These are phyloP conservation scores for Beauveria sp. DNA, from an alignment of 2,329 filamentous ascomycete genomes.

Conservation along the genomic window DNA sequence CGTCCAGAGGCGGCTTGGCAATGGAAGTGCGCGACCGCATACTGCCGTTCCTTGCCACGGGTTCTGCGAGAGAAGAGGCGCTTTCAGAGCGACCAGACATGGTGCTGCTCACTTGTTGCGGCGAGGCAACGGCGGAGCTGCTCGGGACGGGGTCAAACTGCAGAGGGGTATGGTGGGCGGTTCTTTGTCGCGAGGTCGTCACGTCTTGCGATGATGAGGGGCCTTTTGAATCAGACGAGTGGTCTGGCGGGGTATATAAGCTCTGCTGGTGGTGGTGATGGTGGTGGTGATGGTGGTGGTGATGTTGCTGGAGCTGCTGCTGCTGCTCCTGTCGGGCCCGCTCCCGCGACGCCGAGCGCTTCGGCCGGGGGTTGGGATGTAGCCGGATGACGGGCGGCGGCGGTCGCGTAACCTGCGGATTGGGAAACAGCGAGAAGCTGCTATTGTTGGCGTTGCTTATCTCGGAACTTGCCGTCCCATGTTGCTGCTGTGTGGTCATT, in stretches of 20 bases:
- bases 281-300: neutral
- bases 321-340: slow-evolving; percentile 13
- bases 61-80: slow-evolving; percentile 43
- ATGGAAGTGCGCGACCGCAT: slow-evolving; percentile 48
- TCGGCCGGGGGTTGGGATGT: slow-evolving; percentile 35
- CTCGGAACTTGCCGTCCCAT: neutral
- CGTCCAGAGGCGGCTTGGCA: slow-evolving; percentile 43
- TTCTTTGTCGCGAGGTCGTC: slow-evolving; percentile 21
- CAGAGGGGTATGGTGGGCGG: slow-evolving; percentile 21
- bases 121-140: slow-evolving; percentile 17
- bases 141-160: slow-evolving; percentile 13
- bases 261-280: neutral
- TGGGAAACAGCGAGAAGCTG: slow-evolving; percentile 52
- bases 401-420: slow-evolving; percentile 35
- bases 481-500: slow-evolving; percentile 33
- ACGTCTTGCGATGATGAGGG: slow-evolving; percentile 18
- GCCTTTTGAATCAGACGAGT: slow-evolving; percentile 4
- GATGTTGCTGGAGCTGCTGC: slow-evolving; percentile 17
- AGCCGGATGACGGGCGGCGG: slow-evolving; percentile 22
- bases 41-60: slow-evolving; percentile 42
- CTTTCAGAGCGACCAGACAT: slow-evolving; percentile 41
- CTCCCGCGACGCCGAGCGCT: slow-evolving; percentile 31
- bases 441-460: slow-evolving; percentile 21
- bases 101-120: slow-evolving; percentile 30
- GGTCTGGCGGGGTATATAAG: slow-evolving; percentile 10